Conservation (phyloP, 2,329 filamentous ascomycete species). For the Colletotrichum siamense region DNA sequence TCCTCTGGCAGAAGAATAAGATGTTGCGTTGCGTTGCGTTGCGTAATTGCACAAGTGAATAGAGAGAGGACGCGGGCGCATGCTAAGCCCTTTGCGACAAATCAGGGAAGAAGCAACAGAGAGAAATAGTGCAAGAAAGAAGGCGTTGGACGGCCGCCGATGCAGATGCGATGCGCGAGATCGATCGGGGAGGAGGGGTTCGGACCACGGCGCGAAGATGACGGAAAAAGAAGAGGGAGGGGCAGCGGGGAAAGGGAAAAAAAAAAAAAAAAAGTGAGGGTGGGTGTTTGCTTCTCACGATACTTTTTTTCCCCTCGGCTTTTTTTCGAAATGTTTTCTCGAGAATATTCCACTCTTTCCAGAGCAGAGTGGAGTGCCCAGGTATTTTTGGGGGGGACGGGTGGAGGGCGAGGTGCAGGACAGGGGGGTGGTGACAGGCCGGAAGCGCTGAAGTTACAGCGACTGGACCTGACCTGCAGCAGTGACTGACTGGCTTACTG, state of each 20-base stretch:
- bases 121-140: not conserved
- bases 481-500: not conserved
- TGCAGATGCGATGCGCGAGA: constrained; percentile 4
- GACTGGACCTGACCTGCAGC: not conserved
- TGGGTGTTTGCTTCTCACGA: not conserved
- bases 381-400: not conserved
- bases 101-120: not conserved
- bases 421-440: not conserved
- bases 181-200: constrained; percentile 1
- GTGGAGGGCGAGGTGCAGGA: not conserved
- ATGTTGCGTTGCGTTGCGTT: not conserved
- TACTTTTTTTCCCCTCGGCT: not conserved
- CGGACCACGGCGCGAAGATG: not conserved
- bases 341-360: constrained; percentile 13
- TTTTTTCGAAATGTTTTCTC: constrained; percentile 6
- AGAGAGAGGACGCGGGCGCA: not conserved
- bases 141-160: not conserved
- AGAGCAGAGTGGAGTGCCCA: not conserved
- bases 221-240: not conserved
- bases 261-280: not conserved
- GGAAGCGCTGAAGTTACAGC: not conserved
- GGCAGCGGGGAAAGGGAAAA: not conserved
- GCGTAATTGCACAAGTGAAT: not conserved
- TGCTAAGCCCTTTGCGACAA: not conserved
- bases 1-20: not conserved